Percentiles rank a stretch among this genome's conserved stretches.
Conservation (phyloP, 116 monocot genomes). For the Phalaenopsis hybrid region DNA sequence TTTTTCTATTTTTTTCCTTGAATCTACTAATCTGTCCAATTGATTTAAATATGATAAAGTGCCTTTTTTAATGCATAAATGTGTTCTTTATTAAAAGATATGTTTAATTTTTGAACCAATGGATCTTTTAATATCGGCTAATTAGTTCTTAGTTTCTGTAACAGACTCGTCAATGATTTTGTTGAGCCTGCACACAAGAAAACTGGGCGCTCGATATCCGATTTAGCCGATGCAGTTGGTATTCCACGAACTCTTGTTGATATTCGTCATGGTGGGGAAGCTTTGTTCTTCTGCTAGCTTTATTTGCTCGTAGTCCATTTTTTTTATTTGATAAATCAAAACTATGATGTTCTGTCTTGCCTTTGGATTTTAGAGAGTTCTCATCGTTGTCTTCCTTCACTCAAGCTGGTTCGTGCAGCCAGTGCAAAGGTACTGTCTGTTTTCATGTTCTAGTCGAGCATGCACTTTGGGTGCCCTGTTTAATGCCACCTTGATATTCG, state of each 20-base stretch:
- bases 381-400: slow-evolving; percentile 75
- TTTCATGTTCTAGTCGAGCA: background rate
- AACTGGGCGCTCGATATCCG: slow-evolving; percentile 67
- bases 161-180: slow-evolving; percentile 89
- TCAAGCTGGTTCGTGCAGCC: slow-evolving; percentile 67
- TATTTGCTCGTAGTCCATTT: background rate
- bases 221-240: slow-evolving; percentile 75
- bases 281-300: slow-evolving; percentile 9
- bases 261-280: slow-evolving; percentile 82
- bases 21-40: background rate
- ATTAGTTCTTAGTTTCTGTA: background rate
- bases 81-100: background rate
- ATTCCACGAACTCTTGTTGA: slow-evolving; percentile 87
- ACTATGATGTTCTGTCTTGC: slow-evolving; percentile 4
- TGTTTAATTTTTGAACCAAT: background rate
- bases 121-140: background rate
- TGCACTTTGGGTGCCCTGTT: background rate
- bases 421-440: slow-evolving; percentile 43
- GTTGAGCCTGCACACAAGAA: slow-evolving; percentile 69
- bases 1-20: background rate
- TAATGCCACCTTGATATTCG: background rate
- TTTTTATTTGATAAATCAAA: background rate
- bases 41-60: background rate
- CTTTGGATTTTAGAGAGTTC: slow-evolving; percentile 60
- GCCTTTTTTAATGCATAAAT: background rate